phyloP scores from a whole-genome alignment of 352 stramenopile genomes.

The Globisporangium lucens region DNA sequence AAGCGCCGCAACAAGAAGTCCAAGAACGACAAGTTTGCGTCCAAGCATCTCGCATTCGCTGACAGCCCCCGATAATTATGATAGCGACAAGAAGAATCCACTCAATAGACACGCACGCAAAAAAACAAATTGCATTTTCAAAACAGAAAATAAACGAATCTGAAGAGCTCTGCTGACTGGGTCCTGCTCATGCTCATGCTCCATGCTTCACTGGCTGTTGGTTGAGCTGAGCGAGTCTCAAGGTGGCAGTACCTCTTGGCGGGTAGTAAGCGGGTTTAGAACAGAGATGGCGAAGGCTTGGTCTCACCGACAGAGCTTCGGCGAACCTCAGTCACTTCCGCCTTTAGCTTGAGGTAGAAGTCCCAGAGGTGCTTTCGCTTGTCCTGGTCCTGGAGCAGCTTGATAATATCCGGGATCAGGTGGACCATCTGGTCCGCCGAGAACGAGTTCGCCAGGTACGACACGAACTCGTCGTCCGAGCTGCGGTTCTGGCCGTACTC shows the following conservation, averaged over 20 bases:
- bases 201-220: background rate
- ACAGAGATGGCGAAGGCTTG: slow-evolving; percentile 57
- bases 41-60: slow-evolving; percentile 5
- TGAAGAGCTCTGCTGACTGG: background rate
- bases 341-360: slow-evolving; percentile 74
- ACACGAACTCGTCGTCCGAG: slow-evolving; percentile 65
- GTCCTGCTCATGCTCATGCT: background rate
- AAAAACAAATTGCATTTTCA: slow-evolving; percentile 12
- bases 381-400: slow-evolving; percentile 75
- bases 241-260: background rate
- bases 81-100: background rate
- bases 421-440: slow-evolving; percentile 65
- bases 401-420: slow-evolving; percentile 78
- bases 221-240: background rate
- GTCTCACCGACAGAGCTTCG: slow-evolving; percentile 23
- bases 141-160: slow-evolving; percentile 10
- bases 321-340: slow-evolving; percentile 27
- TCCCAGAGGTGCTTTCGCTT: slow-evolving; percentile 87
- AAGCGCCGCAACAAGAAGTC: slow-evolving; percentile 1
- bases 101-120: slow-evolving; percentile 6
- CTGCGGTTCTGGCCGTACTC: slow-evolving; percentile 83
- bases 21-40: slow-evolving; percentile 2
- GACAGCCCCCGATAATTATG: slow-evolving; percentile 11
- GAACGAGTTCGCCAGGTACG: slow-evolving; percentile 72
- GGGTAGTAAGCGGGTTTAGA: slow-evolving; percentile 33